Base-by-base conservation (phyloP, 805 yeast genomes). In the Diddensiella santjacobensis region DNA sequence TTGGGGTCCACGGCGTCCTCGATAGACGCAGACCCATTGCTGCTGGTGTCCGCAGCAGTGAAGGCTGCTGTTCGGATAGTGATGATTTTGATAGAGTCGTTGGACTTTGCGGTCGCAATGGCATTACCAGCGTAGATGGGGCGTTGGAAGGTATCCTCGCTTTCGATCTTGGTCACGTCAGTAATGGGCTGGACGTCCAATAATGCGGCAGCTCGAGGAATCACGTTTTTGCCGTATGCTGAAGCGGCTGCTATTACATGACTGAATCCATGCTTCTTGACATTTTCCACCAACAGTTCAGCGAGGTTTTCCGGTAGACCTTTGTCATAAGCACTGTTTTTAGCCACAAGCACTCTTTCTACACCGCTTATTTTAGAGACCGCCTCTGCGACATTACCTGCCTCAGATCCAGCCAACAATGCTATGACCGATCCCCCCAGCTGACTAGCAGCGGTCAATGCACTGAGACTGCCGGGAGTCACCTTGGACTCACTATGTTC, bases 71-170 rank as follows among this genome's bases (percentile, higher is more conserved):
- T 73, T 70, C 98, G 80, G 8, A 86, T 80, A n/a, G 96, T 84
- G 10, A 86, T 70, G 51, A 91, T 69, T 45, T 86, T 75, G 53
- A 78, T 71, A 3, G 73, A 64, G 60, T 91, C 96, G 20, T 65
- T 72, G 20, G 87, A 73, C 65, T 81, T 78, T 43, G 93, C 87
- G 2, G 96, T 89, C 36, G 87, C 78, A 50, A 87, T 71, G 3
- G 95, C 95, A 68, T 93, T 93, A 42, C 99, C 99, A 18, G 99
- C 98, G 64, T 87, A 93, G 33, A 91, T 88, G 40, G 98, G 97
- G 66, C 98, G 83, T 33, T 84, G 81, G 67, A 91, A 93, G 4
- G 93, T 84, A 52, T 76, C 78, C 15, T 78, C 73, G 44, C 79
- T 71, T 55, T 77, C 78, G 35, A 91, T 83, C 60, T 78, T 77